Evolutionary conservation across 345 rosid species (phyloP).

Genomic region (Citrus australasica): DNA sequence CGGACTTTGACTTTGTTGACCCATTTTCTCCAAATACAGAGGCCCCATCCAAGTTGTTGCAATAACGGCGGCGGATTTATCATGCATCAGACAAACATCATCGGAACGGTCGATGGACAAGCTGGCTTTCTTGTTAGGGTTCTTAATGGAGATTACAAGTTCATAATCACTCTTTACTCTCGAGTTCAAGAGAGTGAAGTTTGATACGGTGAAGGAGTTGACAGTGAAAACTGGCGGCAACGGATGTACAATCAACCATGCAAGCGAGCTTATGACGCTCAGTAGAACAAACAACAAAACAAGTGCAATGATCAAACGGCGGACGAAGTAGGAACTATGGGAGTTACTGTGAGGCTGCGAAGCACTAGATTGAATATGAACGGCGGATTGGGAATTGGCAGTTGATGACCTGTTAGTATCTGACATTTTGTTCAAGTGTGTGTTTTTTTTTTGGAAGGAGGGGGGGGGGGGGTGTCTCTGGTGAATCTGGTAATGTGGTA

Average conservation of each 20-base stretch:
- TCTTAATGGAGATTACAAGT: slow-evolving; percentile 1
- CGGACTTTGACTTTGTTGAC: not conserved
- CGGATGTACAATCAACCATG: slow-evolving; percentile 28
- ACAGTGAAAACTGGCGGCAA: slow-evolving; percentile 17
- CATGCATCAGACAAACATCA: not conserved
- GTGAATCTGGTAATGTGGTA: no score
- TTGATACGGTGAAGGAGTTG: slow-evolving; percentile 20
- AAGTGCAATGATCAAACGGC: slow-evolving; percentile 1
- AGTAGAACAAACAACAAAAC: not conserved
- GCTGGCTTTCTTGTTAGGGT: slow-evolving; percentile 21
- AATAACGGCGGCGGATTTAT: not conserved
- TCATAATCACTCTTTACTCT: slow-evolving; percentile 6
- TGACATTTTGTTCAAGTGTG: no score
- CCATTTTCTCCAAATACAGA: not conserved
- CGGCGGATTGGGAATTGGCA: not conserved
- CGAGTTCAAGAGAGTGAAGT: slow-evolving; percentile 11
- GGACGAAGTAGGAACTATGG: not conserved
- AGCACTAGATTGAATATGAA: not conserved
- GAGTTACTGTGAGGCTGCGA: not conserved
- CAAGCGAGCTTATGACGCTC: not conserved
- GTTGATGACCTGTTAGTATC: no score
- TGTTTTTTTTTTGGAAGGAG: no score
- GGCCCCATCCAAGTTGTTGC: not conserved
- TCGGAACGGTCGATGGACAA: slow-evolving; percentile 4
- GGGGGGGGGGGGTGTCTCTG: no score